phyloP scores from a whole-genome alignment of 805 yeast genomes.

The Yarrowia porcina region DNA sequence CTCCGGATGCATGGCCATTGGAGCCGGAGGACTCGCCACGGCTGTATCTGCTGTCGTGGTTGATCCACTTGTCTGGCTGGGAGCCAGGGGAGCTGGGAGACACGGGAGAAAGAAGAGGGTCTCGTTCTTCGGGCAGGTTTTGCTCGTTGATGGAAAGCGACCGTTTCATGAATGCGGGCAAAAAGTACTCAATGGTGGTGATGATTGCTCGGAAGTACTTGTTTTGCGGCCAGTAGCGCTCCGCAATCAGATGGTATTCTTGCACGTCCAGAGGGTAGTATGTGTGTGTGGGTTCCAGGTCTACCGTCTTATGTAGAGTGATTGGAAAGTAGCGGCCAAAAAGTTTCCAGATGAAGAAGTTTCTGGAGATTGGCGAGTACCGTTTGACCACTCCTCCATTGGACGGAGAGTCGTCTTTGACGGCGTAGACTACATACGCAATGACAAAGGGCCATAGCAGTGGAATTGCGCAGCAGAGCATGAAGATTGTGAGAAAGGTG shows the following conservation, averaged over 20 bases:
- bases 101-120: constrained; percentile 21
- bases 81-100: constrained; percentile 24
- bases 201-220: not conserved
- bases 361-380: constrained; percentile 55
- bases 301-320: constrained; percentile 59
- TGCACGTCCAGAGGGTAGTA: constrained; percentile 22
- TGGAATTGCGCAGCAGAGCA: constrained; percentile 57
- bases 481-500: constrained; percentile 43
- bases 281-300: constrained; percentile 61
- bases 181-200: constrained; percentile 4
- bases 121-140: constrained; percentile 1
- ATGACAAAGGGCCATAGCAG: constrained; percentile 64
- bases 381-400: constrained; percentile 67
- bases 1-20: not conserved
- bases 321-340: constrained; percentile 83
- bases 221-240: constrained; percentile 16
- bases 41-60: constrained; percentile 22
- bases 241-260: constrained; percentile 14
- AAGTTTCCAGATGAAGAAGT: constrained; percentile 59
- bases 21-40: constrained; percentile 8
- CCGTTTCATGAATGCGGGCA: constrained; percentile 17
- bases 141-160: constrained; percentile 14
- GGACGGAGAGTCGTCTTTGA: constrained; percentile 62
- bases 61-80: constrained; percentile 23
- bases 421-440: constrained; percentile 60